These are phyloP conservation scores for Cryptococcus sp. DNA, from an alignment of 1,284 basidiomycete species.

Conservation along the genomic window DNA sequence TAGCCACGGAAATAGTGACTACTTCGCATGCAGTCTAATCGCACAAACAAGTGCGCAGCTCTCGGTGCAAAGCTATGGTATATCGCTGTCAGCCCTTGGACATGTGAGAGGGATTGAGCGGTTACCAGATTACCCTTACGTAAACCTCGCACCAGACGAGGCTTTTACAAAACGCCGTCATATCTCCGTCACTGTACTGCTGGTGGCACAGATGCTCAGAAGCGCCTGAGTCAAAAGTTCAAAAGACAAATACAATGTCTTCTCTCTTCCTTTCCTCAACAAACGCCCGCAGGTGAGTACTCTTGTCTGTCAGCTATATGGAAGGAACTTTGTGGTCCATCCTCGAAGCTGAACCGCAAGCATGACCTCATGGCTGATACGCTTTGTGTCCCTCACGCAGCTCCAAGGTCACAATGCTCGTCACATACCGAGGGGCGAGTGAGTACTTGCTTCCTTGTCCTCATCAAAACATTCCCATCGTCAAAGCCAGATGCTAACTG, in stretches of 20 bases:
- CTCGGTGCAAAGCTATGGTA: too few species aligned
- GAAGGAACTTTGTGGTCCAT: neutral
- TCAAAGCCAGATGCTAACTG: neutral
- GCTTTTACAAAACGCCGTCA: neutral
- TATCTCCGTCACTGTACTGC: neutral
- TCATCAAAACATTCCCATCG: neutral
- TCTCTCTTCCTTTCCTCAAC: slow-evolving; percentile 9
- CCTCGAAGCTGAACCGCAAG: neutral
- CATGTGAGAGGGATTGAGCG: neutral
- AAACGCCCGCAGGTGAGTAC: slow-evolving; percentile 15
- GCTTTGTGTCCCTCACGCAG: slow-evolving; percentile 19
- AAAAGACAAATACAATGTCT: slow-evolving; percentile 5
- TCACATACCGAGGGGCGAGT: slow-evolving; percentile 35
- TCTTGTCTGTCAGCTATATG: neutral
- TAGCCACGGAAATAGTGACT: too few species aligned
- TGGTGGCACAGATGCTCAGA: too few species aligned
- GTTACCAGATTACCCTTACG: neutral
- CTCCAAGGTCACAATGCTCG: slow-evolving; percentile 56
- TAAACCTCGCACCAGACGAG: neutral
- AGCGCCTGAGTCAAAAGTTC: neutral
- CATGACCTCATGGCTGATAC: neutral
- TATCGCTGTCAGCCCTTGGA: neutral
- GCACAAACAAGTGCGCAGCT: too few species aligned
- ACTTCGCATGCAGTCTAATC: too few species aligned
- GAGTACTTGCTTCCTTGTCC: slow-evolving; percentile 12